Evolutionary conservation across 2,329 filamentous ascomycete genomes (phyloP).

Genomic region (Xenosphaeropsis pyriputrescens): DNA sequence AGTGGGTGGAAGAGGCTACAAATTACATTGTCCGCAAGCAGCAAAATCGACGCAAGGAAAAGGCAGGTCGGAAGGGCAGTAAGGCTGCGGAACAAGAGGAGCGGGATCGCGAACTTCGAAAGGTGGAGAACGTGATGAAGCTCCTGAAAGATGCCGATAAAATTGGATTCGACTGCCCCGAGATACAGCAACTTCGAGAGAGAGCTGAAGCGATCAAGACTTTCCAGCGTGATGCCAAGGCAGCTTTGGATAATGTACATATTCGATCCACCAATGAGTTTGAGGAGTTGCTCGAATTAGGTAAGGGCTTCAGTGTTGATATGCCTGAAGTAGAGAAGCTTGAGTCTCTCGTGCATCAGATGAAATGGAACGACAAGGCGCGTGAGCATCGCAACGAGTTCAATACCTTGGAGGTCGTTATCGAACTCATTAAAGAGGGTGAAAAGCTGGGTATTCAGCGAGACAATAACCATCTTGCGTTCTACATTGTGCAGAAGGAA

Average conservation of each 20-base stretch:
- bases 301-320: slow-evolving; percentile 80
- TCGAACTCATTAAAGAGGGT: slow-evolving; percentile 64
- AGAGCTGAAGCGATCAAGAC: slow-evolving; percentile 71
- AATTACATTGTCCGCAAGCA: slow-evolving; percentile 96
- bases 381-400: slow-evolving; percentile 46
- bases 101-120: slow-evolving; percentile 68
- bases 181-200: slow-evolving; percentile 75
- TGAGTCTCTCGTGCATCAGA: slow-evolving; percentile 65
- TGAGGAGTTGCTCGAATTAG: slow-evolving; percentile 81
- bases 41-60: slow-evolving; percentile 92
- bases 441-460: slow-evolving; percentile 62
- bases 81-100: slow-evolving; percentile 77
- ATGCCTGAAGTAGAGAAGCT: slow-evolving; percentile 77
- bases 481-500: slow-evolving; percentile 60
- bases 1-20: slow-evolving; percentile 94
- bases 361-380: slow-evolving; percentile 79
- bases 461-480: slow-evolving; percentile 65
- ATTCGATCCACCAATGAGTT: slow-evolving; percentile 57
- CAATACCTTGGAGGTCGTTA: slow-evolving; percentile 65
- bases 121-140: slow-evolving; percentile 75
- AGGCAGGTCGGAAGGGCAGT: slow-evolving; percentile 61
- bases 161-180: slow-evolving; percentile 84
- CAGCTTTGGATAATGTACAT: slow-evolving; percentile 51
- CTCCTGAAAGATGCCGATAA: slow-evolving; percentile 72
- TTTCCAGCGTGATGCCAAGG: slow-evolving; percentile 65